Evolutionary conservation across 768 basidiomycete species (phyloP).

Genomic region (Collybia sordida): DNA sequence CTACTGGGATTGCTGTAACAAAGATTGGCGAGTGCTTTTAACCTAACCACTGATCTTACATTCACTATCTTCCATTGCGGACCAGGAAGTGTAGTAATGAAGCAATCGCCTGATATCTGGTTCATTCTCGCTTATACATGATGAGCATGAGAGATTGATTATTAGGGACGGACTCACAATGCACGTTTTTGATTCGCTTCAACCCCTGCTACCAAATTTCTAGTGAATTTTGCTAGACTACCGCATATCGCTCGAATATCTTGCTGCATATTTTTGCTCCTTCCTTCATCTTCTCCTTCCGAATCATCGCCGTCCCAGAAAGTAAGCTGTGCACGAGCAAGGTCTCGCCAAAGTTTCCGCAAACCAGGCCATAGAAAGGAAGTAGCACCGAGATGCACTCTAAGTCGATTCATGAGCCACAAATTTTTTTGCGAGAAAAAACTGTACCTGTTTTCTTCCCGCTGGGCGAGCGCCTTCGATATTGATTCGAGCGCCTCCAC

Average conservation of each 20-base stretch:
- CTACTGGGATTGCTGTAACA: slow-evolving; percentile 55
- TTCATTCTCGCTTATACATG: slow-evolving; percentile 60
- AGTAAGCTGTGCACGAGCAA: slow-evolving; percentile 46
- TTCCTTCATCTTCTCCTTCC: slow-evolving; percentile 31
- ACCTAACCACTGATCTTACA: slow-evolving; percentile 38
- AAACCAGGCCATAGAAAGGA: slow-evolving; percentile 57
- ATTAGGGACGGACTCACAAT: slow-evolving; percentile 52
- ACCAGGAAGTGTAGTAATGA: slow-evolving; percentile 77
- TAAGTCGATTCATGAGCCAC: slow-evolving; percentile 1
- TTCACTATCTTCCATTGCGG: slow-evolving; percentile 57
- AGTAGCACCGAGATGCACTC: slow-evolving; percentile 28
- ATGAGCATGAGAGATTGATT: slow-evolving; percentile 1
- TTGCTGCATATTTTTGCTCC: slow-evolving; percentile 26
- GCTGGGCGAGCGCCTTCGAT: slow-evolving; percentile 51
- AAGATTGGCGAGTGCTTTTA: neutral
- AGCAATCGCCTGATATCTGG: slow-evolving; percentile 65
- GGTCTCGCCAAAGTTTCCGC: slow-evolving; percentile 55
- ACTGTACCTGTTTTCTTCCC: slow-evolving; percentile 36
- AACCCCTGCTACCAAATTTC: slow-evolving; percentile 81
- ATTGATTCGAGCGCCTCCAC: slow-evolving; percentile 45
- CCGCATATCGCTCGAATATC: slow-evolving; percentile 40
- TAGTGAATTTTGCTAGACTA: slow-evolving; percentile 73
- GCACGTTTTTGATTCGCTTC: slow-evolving; percentile 69
- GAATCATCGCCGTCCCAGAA: slow-evolving; percentile 51
- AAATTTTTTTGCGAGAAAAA: neutral